Evolutionary conservation across 768 basidiomycete genomes (phyloP), one percentile per base, ranked within the genome.

Genomic region (Pleurotus citrinopileatus): DNA sequence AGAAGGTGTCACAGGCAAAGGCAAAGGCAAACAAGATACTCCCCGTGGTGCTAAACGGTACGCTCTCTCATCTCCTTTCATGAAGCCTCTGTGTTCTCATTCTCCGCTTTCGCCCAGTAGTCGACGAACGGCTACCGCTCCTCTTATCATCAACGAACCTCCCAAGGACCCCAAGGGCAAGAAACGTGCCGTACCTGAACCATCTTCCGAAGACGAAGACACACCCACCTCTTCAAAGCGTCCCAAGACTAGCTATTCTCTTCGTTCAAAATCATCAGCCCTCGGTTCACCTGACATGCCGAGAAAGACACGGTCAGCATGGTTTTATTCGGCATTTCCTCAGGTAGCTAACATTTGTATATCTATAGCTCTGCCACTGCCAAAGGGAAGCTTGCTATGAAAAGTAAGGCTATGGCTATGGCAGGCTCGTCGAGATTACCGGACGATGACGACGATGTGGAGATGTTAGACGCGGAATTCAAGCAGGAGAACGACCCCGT

Each of bases 101-200:
- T 59, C 63, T 63, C 63, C 63, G 60, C 68, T 58, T 63, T 65
- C 60, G 64, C 91, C 87, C 68, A 73, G 80, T 62, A 83, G 86
- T 64, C 82, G 83, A 64, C 75, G 78, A 57, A 79, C 81, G 45
- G 53, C 73, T 55, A 62, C 74, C 63, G 45, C 74, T 59, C 65
- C 78, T 61, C 68, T 80, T 71, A 73, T 81, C 54, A 92, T 91
- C 70, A 86, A 84, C 84, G 91, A 93, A 77, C 82, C 86, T 45
- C 60, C 73, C 2, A 79, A 78, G 64, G 90, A 92, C 72, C 70
- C 71, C 60, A 95, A 95, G 72, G 94, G 93, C 55, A 97, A 97
- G 84, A 96, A 95, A 74, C 88, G 91, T 63, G 93, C 91, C 34
- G 82, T 78, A 27, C 86, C 87, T 44, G 89, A 92, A 71, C 70